Conservation (phyloP, 2,329 filamentous ascomycete genomes). For the Eutypa lata region DNA sequence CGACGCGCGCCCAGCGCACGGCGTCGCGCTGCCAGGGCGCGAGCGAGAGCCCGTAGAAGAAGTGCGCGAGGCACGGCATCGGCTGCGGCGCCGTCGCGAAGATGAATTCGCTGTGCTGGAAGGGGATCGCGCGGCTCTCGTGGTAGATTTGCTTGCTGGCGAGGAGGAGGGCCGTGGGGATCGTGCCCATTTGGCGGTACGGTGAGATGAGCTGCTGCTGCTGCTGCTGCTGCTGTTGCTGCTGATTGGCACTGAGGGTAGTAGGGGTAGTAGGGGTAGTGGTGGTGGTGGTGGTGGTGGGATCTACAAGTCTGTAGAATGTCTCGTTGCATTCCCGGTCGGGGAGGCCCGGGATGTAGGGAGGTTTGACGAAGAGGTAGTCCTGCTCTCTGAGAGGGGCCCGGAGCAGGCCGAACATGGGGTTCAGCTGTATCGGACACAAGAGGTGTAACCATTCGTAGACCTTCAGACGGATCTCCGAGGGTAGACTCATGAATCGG, state of each 20-base stretch:
- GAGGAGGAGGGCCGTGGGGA: slow-evolving; percentile 39
- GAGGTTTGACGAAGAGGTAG: too few species aligned
- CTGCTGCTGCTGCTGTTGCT: not conserved
- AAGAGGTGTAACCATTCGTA: not conserved
- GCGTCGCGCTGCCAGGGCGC: slow-evolving; percentile 39
- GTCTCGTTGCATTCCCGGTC: too few species aligned
- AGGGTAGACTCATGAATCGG: not conserved
- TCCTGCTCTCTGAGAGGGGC: too few species aligned
- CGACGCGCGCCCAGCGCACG: slow-evolving; percentile 39
- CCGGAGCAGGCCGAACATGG: too few species aligned
- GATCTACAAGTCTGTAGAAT: too few species aligned
- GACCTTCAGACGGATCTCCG: not conserved
- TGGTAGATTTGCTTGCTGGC: slow-evolving; percentile 38
- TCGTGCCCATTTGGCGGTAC: slow-evolving; percentile 33
- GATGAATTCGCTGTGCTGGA: slow-evolving; percentile 41
- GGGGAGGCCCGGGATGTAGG: too few species aligned
- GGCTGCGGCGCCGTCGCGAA: slow-evolving; percentile 22
- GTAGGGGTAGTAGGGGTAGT: not conserved
- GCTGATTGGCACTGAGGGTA: not conserved
- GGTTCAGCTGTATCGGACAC: not conserved
- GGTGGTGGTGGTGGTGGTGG: too few species aligned
- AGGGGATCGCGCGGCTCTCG: slow-evolving; percentile 39
- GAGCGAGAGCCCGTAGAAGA: slow-evolving; percentile 40
- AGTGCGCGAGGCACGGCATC: too few species aligned
- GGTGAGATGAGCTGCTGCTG: slow-evolving; percentile 26